Conservation (phyloP, 148 eudicot species). For the Fallopia convolvulus region DNA sequence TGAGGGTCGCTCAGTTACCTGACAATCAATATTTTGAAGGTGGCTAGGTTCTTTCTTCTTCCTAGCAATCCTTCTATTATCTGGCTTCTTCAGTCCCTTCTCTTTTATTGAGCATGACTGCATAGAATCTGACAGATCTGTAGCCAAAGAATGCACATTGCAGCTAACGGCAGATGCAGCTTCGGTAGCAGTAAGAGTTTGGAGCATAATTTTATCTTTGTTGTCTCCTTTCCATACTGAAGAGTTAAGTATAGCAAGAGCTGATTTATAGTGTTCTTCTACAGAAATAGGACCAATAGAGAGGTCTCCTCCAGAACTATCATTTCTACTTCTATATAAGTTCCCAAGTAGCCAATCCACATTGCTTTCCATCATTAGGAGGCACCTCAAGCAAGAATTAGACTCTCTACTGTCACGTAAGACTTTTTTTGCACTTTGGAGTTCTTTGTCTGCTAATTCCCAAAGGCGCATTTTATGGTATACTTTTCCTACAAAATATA, state of each 20-base stretch:
- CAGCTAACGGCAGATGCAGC: constrained; percentile 4
- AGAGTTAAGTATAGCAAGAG: constrained; percentile 39
- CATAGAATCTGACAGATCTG: constrained; percentile 6
- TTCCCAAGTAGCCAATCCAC: constrained; percentile 63
- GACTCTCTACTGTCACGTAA: constrained; percentile 26
- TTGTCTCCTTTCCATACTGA: constrained; percentile 36
- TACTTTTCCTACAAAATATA: constrained; percentile 49
- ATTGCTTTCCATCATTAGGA: constrained; percentile 40
- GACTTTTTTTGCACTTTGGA: constrained; percentile 40
- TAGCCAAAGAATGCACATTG: neutral
- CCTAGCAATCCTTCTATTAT: constrained; percentile 33
- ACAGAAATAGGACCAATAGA: constrained; percentile 24
- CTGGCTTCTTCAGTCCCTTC: constrained; percentile 13
- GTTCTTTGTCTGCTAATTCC: constrained; percentile 57
- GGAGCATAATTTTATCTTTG: neutral
- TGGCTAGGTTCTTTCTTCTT: constrained; percentile 36
- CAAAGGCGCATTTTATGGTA: constrained; percentile 48
- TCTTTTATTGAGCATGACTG: neutral
- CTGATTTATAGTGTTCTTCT: constrained; percentile 37
- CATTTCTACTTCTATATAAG: constrained; percentile 29
- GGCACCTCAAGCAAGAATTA: constrained; percentile 62
- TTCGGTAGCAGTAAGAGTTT: neutral
- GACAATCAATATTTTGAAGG: constrained; percentile 23
- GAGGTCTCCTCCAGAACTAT: constrained; percentile 16
- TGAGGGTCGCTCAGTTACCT: constrained; percentile 20